These are phyloP conservation scores for Picea abies DNA, from an alignment of 83 land plant genomes.

Conservation along the genomic window DNA sequence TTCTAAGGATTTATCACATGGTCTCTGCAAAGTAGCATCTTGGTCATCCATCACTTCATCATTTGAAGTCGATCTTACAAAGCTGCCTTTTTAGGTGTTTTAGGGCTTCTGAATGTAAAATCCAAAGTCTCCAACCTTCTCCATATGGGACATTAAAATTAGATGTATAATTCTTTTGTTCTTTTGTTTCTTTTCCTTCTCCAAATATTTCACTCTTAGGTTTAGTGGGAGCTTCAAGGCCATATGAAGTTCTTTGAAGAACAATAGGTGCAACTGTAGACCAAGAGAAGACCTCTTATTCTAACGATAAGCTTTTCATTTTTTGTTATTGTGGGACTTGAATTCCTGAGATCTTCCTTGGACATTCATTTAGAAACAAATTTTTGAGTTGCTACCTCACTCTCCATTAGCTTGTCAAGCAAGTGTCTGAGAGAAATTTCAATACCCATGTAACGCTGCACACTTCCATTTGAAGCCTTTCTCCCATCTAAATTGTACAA, in stretches of 20 bases:
- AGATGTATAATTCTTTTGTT: not conserved
- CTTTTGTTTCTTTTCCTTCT: constrained; percentile 32
- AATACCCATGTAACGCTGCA: not conserved
- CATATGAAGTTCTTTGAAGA: constrained; percentile 58
- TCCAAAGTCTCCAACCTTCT: too few relatives aligned
- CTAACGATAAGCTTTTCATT: constrained; percentile 52
- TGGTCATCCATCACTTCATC: too few relatives aligned
- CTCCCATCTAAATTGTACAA: not conserved
- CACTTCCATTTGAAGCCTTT: not conserved
- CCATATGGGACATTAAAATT: too few relatives aligned
- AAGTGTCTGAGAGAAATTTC: constrained; percentile 51
- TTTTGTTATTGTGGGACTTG: constrained; percentile 31
- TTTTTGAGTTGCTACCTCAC: constrained; percentile 24
- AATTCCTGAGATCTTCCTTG: too few relatives aligned
- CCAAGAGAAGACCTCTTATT: constrained; percentile 42
- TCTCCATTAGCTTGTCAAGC: constrained; percentile 53
- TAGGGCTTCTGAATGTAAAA: too few relatives aligned
- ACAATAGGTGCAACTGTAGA: constrained; percentile 49
- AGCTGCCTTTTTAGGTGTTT: not conserved
- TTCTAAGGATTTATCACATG: too few relatives aligned
- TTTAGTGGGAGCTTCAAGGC: constrained; percentile 37
- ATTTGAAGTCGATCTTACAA: constrained; percentile 9
- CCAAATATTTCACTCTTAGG: constrained; percentile 45
- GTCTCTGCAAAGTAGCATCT: too few relatives aligned
- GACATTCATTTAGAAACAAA: too few relatives aligned